Evolutionary conservation across 768 basidiomycete genomes (phyloP), one percentile per base, ranked within the genome.

Genomic region (Macrocybe gigantea): DNA sequence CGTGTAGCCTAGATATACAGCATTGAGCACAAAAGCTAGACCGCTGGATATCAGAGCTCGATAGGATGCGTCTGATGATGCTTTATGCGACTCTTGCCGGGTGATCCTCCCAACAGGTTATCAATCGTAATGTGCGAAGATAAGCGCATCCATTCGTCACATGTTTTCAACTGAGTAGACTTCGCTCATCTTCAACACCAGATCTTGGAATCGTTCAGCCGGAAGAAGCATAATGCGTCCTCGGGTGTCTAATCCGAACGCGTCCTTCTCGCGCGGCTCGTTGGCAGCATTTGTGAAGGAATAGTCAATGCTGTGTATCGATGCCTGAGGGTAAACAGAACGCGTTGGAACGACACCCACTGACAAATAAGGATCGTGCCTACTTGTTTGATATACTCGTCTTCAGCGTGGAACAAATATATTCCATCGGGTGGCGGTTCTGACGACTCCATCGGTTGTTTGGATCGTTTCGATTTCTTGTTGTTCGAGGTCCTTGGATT

Each of bases 391-490:
- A 93, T 80, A 37, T 71, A 71, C 37, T 84, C 83, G 63, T 96
- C 93, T 61, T 96, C 94, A 0, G 87, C 83, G 59, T 96, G 93
- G 68, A 89, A 95, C 2, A 80, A 68, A 57, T 83, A 87, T 5
- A 81, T 68, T 0, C 82, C 78, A 45, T 81, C 80, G 12, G 32
- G 42, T 5, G 8, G 29, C 12, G 12, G 42, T 33, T 6, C 32
- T n/a, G 42, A 44, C 32, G 1, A 34, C 35, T 33, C 42, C 42
- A 8, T 12, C 48, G 49, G 56, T 11, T 53, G 37, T 40, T 59
- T 54, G 34, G 60, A 45, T 36, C 64, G 66, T 55, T 70, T 57
- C 7, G 65, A 68, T 47, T 78, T 77, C 50, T 73, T 72, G 5
- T 64, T 58, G 5, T 64, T 58, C 39, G 66, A 53, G 36, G 60